These are phyloP conservation scores for Guyanaporus albipodus DNA, from an alignment of 768 basidiomycete genomes.

Conservation along the genomic window DNA sequence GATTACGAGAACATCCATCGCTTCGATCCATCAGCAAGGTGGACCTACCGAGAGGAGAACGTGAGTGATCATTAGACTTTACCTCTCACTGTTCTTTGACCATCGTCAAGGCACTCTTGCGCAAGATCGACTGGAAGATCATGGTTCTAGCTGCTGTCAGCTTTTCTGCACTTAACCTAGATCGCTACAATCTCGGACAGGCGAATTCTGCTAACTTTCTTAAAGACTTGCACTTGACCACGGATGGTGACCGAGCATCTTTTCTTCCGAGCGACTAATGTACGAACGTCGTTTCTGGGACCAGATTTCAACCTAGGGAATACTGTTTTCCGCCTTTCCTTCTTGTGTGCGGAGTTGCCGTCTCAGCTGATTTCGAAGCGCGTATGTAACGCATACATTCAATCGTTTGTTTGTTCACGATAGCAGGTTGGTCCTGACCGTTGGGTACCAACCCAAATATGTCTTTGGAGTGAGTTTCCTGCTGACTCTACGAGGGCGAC, in stretches of 20 bases:
- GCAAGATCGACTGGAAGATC: constrained; percentile 60
- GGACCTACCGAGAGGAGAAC: constrained; percentile 56
- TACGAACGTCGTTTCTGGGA: too few relatives aligned
- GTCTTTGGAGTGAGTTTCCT: too few relatives aligned
- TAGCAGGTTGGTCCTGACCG: too few relatives aligned
- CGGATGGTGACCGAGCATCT: constrained; percentile 32
- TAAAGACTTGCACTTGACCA: constrained; percentile 51
- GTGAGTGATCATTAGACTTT: constrained; percentile 19
- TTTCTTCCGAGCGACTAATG: not conserved
- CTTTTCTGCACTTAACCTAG: constrained; percentile 55
- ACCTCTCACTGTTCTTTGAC: not conserved
- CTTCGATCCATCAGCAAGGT: constrained; percentile 54
- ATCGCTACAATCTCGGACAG: constrained; percentile 50
- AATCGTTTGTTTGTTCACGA: too few relatives aligned
- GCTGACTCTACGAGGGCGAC: too few relatives aligned
- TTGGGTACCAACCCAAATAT: too few relatives aligned
- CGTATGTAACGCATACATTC: too few relatives aligned
- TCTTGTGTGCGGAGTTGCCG: constrained; percentile 55
- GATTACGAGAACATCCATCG: constrained; percentile 54
- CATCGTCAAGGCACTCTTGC: constrained; percentile 39
- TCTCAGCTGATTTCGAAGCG: constrained; percentile 61
- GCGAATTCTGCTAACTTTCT: constrained; percentile 59
- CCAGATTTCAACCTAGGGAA: constrained; percentile 57
- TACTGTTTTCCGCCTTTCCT: constrained; percentile 47
- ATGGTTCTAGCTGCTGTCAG: constrained; percentile 54